Evolutionary conservation across 805 yeast species (phyloP), one percentile per base, ranked within the genome.

Genomic region (Monosporozyma unispora): DNA sequence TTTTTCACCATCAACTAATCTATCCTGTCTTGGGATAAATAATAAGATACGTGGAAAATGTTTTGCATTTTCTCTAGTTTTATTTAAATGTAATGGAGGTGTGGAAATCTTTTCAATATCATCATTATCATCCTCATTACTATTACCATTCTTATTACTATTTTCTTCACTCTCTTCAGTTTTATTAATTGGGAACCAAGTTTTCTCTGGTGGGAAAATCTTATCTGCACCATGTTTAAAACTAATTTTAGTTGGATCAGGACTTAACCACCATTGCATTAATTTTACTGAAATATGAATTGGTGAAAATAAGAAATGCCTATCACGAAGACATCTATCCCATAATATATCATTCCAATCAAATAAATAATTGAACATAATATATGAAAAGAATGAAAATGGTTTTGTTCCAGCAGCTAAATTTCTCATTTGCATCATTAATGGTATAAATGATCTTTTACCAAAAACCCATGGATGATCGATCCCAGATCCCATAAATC

Each of bases 201-300:
- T 59, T 48, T 70, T 60, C 25, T 76, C 67, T 54, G 71, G 74
- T 11, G 81, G 76, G 57, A 84, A 74, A 54, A 81, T 72, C 9
- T 62, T 54, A n/a, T 64, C 63, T 2, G 70, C 59, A 22, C 62
- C 66, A 44, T 62, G 56, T 48, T 61, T 69, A 54, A 66, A 79
- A 67, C 55, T 84, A 72, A 49, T 65, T 68, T 61, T 65, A 22
- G 57, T 58, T n/a, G 57, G 55, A 42, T 57, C 55, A 6, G 65
- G 62, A 41, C 81, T 80, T 19, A 89, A 70, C 98, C 98, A 91
- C 97, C 98, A 93, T 44, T 79, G 75, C 96, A 91, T 89, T 50
- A 87, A 71, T 54, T 81, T 79, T 1, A 88, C 75, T 23, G 95
- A 82, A 14, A 90, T 84, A 63, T 79, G 85, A 4, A 85, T 87